Percentiles rank a stretch among this genome's conserved stretches.
Conservation (phyloP, 2,329 filamentous ascomycete genomes). For the Fusarium hostae region DNA sequence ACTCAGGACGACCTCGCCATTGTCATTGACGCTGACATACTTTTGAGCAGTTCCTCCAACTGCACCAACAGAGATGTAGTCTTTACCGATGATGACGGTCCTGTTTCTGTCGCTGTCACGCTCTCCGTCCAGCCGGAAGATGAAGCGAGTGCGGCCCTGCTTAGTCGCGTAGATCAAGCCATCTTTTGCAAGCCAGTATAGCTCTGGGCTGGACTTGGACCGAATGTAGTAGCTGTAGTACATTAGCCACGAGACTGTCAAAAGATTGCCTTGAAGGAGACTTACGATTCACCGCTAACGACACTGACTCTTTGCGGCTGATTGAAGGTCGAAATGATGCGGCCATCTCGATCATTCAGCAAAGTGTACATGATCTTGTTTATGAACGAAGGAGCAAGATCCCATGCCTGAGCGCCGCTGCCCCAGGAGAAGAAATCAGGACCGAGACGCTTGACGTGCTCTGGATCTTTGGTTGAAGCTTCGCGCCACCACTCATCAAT, state of each 20-base stretch:
- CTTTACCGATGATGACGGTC: background rate
- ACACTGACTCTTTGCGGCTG: background rate
- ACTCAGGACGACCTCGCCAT: background rate
- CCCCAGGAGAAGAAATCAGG: background rate
- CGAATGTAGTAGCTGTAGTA: constrained; percentile 4
- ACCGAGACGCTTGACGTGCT: background rate
- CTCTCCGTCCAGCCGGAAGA: background rate
- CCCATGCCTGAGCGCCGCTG: background rate
- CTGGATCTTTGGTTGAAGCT: background rate
- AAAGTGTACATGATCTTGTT: background rate
- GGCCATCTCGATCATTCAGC: background rate
- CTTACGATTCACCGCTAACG: background rate
- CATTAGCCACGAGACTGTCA: background rate
- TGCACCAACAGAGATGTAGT: background rate
- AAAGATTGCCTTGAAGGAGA: background rate
- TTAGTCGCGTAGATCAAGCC: background rate
- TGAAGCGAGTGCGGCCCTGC: background rate
- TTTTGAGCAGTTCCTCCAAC: background rate
- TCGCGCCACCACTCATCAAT: constrained; percentile 16
- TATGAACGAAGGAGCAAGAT: background rate
- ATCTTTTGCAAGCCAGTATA: constrained; percentile 2
- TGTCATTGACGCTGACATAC: constrained; percentile 1
- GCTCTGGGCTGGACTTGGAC: constrained; percentile 4
- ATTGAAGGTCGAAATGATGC: background rate
- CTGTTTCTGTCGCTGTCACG: background rate